Base-by-base conservation (phyloP, 306 rosid species). In the Cyamopsis tetragonoloba region DNA sequence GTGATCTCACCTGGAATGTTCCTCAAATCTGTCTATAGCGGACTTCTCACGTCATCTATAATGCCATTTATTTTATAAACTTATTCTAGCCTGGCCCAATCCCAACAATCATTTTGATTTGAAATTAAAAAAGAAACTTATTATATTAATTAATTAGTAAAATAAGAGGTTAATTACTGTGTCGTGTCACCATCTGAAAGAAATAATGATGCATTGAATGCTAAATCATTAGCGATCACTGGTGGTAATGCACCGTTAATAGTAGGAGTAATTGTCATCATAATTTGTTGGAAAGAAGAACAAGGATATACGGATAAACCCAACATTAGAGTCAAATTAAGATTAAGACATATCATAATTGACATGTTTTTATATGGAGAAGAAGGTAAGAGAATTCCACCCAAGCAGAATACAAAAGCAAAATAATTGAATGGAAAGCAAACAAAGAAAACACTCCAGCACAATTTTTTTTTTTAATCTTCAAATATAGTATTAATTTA, bases 1-100 rank as follows among this genome's bases (percentile, higher is more conserved):
- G 35, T 61, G 62, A 57, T 80, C 75, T 27, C 69, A 62, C 72
- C 81, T 75, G 80, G 85, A 85, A 85, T 85, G 87, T 86, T 85
- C 87, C 67, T 73, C 65, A 4, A 42, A 44, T 47, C 75, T 77
- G 53, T 71, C 67, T n/a, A 14, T 38, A 32, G 41, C 43, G 9
- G 13, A 34, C 24, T 47, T 35, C 43, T 73, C 47, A 37, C 39
- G 41, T 31, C 17, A 73, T 44, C 49, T 32, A 18, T 22, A 23
- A 6, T 37, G 10, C 50, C 59, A 0, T 66, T 32, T 68, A 20
- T n/a, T 20, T 20, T 34, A 49, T 27, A 22, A 31, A 32, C 14
- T 24, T 51, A 43, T 63, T 49, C 6, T 54, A 20, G 35, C 30
- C 30, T 18, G 34, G 38, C 62, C 32, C 46, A 44, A 34, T 32